A percentile compares a stretch with the other conserved stretches of the same genome.
phyloP scores from a whole-genome alignment of 2,329 filamentous ascomycete genomes.

The Fusarium pseudocircinatum region DNA sequence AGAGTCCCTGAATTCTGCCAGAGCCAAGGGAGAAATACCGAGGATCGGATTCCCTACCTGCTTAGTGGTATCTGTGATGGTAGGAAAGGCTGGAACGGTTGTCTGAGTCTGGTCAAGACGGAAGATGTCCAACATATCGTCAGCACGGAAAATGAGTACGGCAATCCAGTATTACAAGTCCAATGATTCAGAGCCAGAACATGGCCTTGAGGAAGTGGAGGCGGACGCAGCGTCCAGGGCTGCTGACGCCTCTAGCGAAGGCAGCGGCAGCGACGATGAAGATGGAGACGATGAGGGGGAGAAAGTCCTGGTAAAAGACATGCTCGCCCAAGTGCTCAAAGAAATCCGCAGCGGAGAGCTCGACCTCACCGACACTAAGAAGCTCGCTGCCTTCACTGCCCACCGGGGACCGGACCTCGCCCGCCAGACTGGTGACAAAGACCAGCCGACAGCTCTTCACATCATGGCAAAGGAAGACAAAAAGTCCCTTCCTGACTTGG shows the following conservation, averaged over 20 bases:
- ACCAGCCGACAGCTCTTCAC: constrained; percentile 28
- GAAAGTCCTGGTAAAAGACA: background rate
- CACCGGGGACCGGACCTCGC: constrained; percentile 15
- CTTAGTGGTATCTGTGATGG: no score
- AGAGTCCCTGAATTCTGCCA: background rate
- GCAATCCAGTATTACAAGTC: background rate
- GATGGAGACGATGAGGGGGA: background rate
- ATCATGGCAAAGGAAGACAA: constrained; percentile 29
- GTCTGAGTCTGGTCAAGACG: no score
- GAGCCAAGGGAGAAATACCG: background rate
- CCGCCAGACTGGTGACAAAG: constrained; percentile 12
- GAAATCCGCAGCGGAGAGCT: background rate
- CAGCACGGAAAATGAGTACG: background rate
- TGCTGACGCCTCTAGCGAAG: constrained; percentile 5
- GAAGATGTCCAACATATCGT: background rate
- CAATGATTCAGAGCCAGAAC: background rate
- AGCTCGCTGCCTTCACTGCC: background rate
- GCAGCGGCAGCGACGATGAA: constrained; percentile 19
- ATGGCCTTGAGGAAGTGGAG: background rate
- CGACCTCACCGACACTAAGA: background rate
- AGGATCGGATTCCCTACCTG: no score
- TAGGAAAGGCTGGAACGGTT: background rate
- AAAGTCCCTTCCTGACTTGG: constrained; percentile 24
- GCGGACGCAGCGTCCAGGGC: background rate
- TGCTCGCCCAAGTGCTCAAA: background rate